Conservation (phyloP, 164 flowering plant genomes). For the Litsea cubeba region DNA sequence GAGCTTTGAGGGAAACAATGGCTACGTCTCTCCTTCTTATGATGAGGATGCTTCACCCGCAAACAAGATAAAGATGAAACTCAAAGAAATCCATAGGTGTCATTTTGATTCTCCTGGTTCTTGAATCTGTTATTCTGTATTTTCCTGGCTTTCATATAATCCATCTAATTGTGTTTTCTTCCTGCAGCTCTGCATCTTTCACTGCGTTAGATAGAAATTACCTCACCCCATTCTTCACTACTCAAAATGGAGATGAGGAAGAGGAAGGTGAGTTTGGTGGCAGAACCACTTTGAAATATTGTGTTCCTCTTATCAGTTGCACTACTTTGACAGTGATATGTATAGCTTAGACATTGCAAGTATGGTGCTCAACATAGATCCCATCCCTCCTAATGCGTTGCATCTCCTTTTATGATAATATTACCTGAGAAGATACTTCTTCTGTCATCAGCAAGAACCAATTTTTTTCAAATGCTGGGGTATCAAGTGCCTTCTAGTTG, state of each 20-base stretch:
- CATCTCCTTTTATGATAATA: background rate
- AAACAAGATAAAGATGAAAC: constrained; percentile 74
- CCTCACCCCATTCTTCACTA: constrained; percentile 94
- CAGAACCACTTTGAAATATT: background rate
- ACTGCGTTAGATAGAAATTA: constrained; percentile 83
- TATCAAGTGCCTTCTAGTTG: too few species aligned
- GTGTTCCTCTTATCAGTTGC: too few species aligned
- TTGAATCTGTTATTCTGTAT: background rate
- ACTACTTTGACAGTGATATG: background rate
- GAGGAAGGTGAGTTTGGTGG: constrained; percentile 14
- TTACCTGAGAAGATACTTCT: background rate
- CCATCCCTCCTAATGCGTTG: background rate
- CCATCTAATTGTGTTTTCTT: constrained; percentile 11
- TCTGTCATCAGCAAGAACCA: background rate
- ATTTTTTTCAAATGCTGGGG: too few species aligned
- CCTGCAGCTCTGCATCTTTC: constrained; percentile 79
- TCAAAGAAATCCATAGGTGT: constrained; percentile 87
- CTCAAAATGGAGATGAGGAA: constrained; percentile 73
- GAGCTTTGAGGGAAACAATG: constrained; percentile 56
- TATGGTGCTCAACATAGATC: background rate
- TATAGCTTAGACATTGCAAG: background rate
- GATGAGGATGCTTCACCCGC: constrained; percentile 77
- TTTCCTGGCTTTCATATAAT: background rate
- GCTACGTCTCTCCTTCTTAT: constrained; percentile 67
- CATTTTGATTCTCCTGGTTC: background rate